These are phyloP conservation scores for Colletotrichum tamarilloi DNA, from an alignment of 2,329 filamentous ascomycete species.

Conservation along the genomic window DNA sequence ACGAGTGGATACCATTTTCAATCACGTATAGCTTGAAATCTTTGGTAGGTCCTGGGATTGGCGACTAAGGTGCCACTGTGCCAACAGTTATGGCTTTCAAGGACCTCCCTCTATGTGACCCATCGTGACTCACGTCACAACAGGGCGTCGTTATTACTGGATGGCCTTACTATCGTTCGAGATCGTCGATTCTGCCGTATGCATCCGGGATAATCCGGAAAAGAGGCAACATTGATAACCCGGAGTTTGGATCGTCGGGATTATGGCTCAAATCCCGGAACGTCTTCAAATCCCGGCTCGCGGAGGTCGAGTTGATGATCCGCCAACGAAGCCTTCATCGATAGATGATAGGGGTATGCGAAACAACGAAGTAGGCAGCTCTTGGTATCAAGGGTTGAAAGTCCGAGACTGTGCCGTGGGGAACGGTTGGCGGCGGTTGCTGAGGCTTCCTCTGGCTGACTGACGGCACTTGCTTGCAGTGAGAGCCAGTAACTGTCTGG, in stretches of 20 bases:
- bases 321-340: not conserved
- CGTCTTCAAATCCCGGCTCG: constrained; percentile 36
- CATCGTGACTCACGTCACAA: not conserved
- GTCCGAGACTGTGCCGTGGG: not conserved
- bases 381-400: not conserved
- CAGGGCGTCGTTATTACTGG: not conserved
- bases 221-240: not conserved
- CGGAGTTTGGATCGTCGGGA: not conserved
- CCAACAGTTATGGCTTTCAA: constrained; percentile 8
- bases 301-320: not conserved
- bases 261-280: constrained; percentile 36
- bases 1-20: constrained; percentile 15
- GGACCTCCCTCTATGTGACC: not conserved
- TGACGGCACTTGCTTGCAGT: too few species aligned
- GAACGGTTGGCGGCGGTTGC: not conserved
- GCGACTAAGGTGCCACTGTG: not conserved
- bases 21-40: not conserved
- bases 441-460: not conserved
- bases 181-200: not conserved
- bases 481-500: not conserved
- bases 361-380: not conserved
- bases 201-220: not conserved
- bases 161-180: constrained; percentile 4
- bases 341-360: not conserved
- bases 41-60: not conserved